Evolutionary conservation across 495 filamentous ascomycete species (phyloP).

Genomic region (Terfezia claveryi): DNA sequence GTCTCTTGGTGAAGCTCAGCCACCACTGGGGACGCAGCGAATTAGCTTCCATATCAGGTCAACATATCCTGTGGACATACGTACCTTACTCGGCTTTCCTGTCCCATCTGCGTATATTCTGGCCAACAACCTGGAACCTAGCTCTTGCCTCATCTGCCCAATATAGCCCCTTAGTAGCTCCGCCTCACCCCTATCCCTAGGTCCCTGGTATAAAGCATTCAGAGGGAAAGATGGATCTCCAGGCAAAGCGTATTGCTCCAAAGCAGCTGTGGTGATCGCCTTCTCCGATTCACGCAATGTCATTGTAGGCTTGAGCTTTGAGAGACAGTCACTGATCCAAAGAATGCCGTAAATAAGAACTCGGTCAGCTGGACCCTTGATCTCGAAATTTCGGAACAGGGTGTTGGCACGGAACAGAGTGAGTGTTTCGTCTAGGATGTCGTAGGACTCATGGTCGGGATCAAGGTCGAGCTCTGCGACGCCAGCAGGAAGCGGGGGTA

Average conservation of each 20-base stretch:
- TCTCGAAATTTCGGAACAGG: slow-evolving; percentile 97
- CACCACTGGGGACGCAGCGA: slow-evolving; percentile 42
- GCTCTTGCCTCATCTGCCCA: slow-evolving; percentile 75
- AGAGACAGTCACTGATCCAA: slow-evolving; percentile 70
- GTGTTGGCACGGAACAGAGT: slow-evolving; percentile 92
- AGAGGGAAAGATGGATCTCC: slow-evolving; percentile 86
- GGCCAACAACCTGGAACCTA: slow-evolving; percentile 56
- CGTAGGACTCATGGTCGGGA: slow-evolving; percentile 70
- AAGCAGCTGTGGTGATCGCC: slow-evolving; percentile 33
- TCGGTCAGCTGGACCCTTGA: slow-evolving; percentile 86
- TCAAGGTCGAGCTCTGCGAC: slow-evolving; percentile 51
- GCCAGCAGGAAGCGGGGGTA: slow-evolving; percentile 45
- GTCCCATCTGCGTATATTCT: slow-evolving; percentile 69
- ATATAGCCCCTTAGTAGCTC: slow-evolving; percentile 74
- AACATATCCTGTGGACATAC: slow-evolving; percentile 1
- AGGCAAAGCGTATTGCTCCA: slow-evolving; percentile 86
- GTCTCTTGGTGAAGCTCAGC: slow-evolving; percentile 94
- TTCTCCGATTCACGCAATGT: slow-evolving; percentile 32
- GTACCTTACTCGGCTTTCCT: slow-evolving; percentile 62
- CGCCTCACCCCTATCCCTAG: slow-evolving; percentile 65
- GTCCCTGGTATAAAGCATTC: slow-evolving; percentile 49
- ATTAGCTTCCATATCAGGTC: slow-evolving; percentile 2
- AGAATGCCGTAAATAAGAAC: slow-evolving; percentile 92
- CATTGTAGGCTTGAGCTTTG: slow-evolving; percentile 59
- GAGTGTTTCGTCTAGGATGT: slow-evolving; percentile 83